Percentiles rank a stretch among this genome's conserved stretches.
Conservation (phyloP, 2,329 filamentous ascomycete genomes). For the Cladosporium phlei region DNA sequence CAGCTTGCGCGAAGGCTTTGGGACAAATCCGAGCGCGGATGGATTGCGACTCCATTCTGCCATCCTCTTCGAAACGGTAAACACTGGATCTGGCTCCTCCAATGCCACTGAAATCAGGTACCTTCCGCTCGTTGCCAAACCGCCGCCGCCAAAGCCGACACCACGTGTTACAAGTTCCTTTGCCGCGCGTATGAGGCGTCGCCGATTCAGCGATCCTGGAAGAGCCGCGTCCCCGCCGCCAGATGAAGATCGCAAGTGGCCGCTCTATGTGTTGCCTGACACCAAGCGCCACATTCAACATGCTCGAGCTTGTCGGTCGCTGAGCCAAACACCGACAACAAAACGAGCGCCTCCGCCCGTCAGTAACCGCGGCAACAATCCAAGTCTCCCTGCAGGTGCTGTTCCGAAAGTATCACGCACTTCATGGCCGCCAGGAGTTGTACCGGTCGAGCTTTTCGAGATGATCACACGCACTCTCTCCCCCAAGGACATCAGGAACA, state of each 20-base stretch:
- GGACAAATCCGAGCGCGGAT: no score
- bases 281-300: neutral
- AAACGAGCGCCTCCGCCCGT: no score
- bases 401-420: no score
- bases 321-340: neutral
- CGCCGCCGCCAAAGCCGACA: neutral
- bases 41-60: no score
- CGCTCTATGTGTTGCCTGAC: neutral
- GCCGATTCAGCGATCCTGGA: no score
- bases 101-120: neutral
- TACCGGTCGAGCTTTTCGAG: conserved; percentile 62
- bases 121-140: neutral
- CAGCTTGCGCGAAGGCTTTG: neutral
- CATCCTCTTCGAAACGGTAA: neutral
- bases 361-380: no score
- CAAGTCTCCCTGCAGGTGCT: no score
- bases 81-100: neutral
- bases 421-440: conserved; percentile 34
- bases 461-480: conserved; percentile 53
- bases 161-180: no score
- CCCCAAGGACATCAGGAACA: conserved; percentile 53
- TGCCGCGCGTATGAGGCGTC: no score
- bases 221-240: no score
- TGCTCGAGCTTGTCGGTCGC: neutral
- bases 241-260: no score